Evolutionary conservation across 2,329 filamentous ascomycete species (phyloP).

Genomic region (Penicillium sp.): DNA sequence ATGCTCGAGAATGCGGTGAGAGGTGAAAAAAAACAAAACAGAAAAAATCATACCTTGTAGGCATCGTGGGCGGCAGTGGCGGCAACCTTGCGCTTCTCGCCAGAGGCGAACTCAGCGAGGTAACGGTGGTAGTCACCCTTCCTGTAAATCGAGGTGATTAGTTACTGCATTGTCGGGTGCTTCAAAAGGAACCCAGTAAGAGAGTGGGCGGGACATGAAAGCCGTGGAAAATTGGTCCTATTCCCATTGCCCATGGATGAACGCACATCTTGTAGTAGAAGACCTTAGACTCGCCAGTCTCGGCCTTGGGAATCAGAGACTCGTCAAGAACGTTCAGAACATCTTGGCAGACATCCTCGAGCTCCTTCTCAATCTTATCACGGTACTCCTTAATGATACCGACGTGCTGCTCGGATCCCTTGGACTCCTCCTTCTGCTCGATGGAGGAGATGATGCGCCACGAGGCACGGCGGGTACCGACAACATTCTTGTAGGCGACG

Average conservation of each 20-base stretch:
- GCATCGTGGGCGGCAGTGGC: slow-evolving; percentile 95
- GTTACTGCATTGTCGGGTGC: slow-evolving; percentile 70
- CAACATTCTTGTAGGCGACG: slow-evolving; percentile 99
- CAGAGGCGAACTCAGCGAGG: slow-evolving; percentile 93
- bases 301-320: slow-evolving; percentile 90
- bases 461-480: slow-evolving; percentile 95
- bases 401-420: slow-evolving; percentile 95
- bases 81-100: slow-evolving; percentile 92
- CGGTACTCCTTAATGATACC: slow-evolving; percentile 94
- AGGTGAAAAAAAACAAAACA: neutral
- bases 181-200: no score
- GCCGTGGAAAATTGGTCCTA: no score
- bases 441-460: slow-evolving; percentile 99
- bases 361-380: slow-evolving; percentile 96
- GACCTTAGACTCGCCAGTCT: slow-evolving; percentile 97
- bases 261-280: slow-evolving; percentile 99
- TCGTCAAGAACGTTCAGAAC: slow-evolving; percentile 94
- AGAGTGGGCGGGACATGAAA: neutral
- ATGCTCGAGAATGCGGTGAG: neutral
- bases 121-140: slow-evolving; percentile 99
- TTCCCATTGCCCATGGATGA: neutral
- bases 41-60: slow-evolving; percentile 76
- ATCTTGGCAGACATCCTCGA: slow-evolving; percentile 98
- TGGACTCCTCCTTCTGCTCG: slow-evolving; percentile 99
- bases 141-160: slow-evolving; percentile 69